Evolutionary conservation across 345 rosid species (phyloP), one percentile per base, ranked within the genome.

Genomic region (Eucalyptus brandiana): DNA sequence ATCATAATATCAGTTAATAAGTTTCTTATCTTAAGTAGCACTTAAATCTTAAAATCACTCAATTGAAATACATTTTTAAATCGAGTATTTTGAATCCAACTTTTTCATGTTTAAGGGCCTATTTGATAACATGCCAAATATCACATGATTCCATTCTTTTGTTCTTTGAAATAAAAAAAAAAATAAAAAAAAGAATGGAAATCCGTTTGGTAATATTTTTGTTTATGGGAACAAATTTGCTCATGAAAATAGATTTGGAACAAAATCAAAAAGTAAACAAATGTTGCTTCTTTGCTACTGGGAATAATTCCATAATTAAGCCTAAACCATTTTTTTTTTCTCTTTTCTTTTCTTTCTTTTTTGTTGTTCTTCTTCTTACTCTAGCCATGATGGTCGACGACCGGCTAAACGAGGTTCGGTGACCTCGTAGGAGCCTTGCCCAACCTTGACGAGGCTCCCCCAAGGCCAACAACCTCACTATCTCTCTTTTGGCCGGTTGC

Each of bases 391-490:
- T 8, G 0, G 24, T 1, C 24, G 1, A 0, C 7, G 2, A 53
- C 2, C 2, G 10, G 24, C 58, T 53, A 53, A 53, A 19, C 0
- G 10, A 19, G 58, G 26, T 19, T 0, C 0, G 0, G 5, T 1
- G 1, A 53, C 58, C 58, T 53, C 0, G 2, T 0, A 0, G 9
- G 1, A 19, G 1, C 24, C 56, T 53, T 4, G 1, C 2, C 58
- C 24, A 53, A 53, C 26, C 58, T 19, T 0, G 24, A 53, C 0
- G 5, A 53, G 58, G 58, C 26, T 53, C 58, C 58, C 24, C 0
- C 2, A 0, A 53, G 58, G 26, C 5, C 2, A 3, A 4, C 58
- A 53, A 53, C 1, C 58, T 19, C 58, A 53, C 1, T 0, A 0
- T 1, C 56, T 53, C 56, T 53, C 24, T 53, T 53, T 2, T 53